Percentiles rank a stretch among this genome's conserved stretches.
Evolutionary conservation across 2,329 filamentous ascomycete genomes (phyloP).

Genomic region (Sporothrix mexicana): DNA sequence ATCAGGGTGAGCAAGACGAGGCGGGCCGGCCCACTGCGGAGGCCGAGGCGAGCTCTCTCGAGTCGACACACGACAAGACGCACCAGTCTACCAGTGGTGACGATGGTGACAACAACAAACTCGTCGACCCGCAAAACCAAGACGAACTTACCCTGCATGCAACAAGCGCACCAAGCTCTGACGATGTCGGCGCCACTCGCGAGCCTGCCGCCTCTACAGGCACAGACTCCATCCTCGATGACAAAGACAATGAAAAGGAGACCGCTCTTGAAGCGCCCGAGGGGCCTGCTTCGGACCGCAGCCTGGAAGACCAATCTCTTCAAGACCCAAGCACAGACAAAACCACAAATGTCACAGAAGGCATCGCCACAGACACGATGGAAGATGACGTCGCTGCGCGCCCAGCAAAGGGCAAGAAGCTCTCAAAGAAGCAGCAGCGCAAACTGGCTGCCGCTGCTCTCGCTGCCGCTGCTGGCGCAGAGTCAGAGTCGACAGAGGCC

Average conservation of each 20-base stretch:
- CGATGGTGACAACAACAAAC: conserved; percentile 12
- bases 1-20: conserved; percentile 10
- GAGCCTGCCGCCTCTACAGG: not conserved
- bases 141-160: conserved; percentile 20
- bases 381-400: not conserved
- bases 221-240: not conserved
- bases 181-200: conserved; percentile 25
- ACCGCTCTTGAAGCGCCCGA: conserved; percentile 27
- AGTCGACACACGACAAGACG: not conserved
- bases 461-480: conserved; percentile 29
- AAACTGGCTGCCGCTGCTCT: conserved; percentile 34
- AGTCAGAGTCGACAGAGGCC: not conserved
- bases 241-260: not conserved
- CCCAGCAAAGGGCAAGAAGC: conserved; percentile 31
- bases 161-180: not conserved
- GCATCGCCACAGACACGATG: conserved; percentile 23
- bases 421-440: conserved; percentile 35
- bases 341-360: not conserved
- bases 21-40: conserved; percentile 8
- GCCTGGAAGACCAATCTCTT: conserved; percentile 32
- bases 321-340: not conserved
- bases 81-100: not conserved
- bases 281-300: conserved; percentile 31
- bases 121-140: conserved; percentile 7
- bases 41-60: not conserved